These are phyloP conservation scores for Phytophthora podocarpi DNA, from an alignment of 352 stramenopile species.

Conservation along the genomic window DNA sequence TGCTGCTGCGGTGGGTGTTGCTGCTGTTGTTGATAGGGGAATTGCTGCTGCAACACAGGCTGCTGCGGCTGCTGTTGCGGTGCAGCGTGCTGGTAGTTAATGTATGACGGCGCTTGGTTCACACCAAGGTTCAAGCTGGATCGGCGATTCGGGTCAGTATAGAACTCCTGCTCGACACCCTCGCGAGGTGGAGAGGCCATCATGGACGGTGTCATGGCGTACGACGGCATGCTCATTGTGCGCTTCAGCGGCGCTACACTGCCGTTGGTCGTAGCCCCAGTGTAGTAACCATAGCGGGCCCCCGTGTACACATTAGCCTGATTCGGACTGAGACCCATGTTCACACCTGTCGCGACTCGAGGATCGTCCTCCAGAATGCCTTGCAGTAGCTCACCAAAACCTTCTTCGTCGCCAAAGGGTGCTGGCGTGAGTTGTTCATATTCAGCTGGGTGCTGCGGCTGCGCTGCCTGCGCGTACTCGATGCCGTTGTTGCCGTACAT, in stretches of 20 bases:
- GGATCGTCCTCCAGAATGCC: conserved; percentile 76
- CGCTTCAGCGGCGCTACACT: conserved; percentile 38
- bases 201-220: conserved; percentile 29
- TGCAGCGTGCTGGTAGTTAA: conserved; percentile 31
- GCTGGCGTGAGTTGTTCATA: conserved; percentile 68
- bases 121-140: conserved; percentile 27
- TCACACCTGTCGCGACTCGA: conserved; percentile 18
- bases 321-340: conserved; percentile 25
- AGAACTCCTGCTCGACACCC: conserved; percentile 31
- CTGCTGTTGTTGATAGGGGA: conserved; percentile 29
- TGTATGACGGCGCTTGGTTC: conserved; percentile 28
- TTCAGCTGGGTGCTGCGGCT: conserved; percentile 18
- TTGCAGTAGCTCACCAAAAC: conserved; percentile 71
- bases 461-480: conserved; percentile 29
- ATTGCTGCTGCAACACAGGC: conserved; percentile 30
- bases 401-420: conserved; percentile 67
- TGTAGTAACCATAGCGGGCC: conserved; percentile 30
- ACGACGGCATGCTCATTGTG: conserved; percentile 46
- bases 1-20: conserved; percentile 23
- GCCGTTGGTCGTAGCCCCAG: conserved; percentile 1
- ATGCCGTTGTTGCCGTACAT: conserved; percentile 38
- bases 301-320: conserved; percentile 15
- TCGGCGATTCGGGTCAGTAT: conserved; percentile 29
- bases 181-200: conserved; percentile 20
- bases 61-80: conserved; percentile 35